These are phyloP conservation scores for Leishmania martiniquensis DNA, from an alignment of 208 protist species.

Conservation along the genomic window DNA sequence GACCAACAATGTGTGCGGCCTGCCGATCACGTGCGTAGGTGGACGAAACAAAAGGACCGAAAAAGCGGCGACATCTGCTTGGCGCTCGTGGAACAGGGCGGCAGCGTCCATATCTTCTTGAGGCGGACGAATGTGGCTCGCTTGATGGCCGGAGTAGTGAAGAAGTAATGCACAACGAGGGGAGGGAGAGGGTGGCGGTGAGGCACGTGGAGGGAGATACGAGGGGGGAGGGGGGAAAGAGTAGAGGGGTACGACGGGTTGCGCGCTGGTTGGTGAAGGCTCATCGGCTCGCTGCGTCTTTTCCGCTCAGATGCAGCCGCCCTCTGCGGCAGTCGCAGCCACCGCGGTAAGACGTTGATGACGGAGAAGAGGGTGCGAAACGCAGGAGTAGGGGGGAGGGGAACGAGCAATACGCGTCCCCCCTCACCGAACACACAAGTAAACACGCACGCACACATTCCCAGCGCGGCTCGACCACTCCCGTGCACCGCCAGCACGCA, in stretches of 20 bases:
- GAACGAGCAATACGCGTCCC: background rate
- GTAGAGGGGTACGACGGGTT: background rate
- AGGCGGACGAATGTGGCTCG: background rate
- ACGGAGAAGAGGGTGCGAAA: background rate
- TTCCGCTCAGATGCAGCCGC: background rate
- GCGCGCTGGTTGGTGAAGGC: background rate
- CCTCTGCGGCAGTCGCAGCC: background rate
- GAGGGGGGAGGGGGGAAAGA: background rate
- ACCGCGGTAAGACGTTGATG: background rate
- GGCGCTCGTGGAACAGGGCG: constrained; percentile 15
- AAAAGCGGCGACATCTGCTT: constrained; percentile 21
- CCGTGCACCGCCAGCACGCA: background rate
- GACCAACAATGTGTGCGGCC: background rate
- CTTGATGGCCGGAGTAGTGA: background rate
- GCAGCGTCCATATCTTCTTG: constrained; percentile 11
- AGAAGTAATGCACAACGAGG: background rate
- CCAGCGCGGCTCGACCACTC: background rate
- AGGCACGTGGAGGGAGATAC: background rate
- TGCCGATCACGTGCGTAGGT: background rate
- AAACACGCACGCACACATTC: no score
- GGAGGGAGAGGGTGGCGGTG: no score
- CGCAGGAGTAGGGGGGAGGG: background rate
- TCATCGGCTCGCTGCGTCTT: background rate
- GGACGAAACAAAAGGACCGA: constrained; percentile 5
- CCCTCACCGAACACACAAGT: no score